These are phyloP conservation scores for Bryum argenteum DNA, from an alignment of 225 moss, liverwort and hornwort species.

Conservation along the genomic window DNA sequence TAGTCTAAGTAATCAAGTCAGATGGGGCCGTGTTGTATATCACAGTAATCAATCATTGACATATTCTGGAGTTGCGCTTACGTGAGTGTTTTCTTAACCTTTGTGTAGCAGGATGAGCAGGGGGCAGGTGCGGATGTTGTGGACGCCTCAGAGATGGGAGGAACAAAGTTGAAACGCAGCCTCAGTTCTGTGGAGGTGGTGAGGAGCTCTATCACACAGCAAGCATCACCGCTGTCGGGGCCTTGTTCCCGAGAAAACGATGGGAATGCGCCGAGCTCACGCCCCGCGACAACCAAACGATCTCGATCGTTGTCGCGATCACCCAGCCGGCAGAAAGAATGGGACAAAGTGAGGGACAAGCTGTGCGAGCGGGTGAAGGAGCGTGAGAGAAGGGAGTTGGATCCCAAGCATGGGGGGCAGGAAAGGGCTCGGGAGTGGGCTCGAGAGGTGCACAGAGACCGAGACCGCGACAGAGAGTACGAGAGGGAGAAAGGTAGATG, in stretches of 20 bases:
- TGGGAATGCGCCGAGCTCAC: slow-evolving; percentile 31
- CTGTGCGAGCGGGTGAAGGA: slow-evolving; percentile 47
- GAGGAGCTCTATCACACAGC: slow-evolving; percentile 31
- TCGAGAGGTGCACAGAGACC: slow-evolving; percentile 50
- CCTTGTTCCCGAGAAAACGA: slow-evolving; percentile 61
- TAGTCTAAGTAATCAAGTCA: not conserved
- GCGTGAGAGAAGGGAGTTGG: slow-evolving; percentile 48
- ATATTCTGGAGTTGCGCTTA: slow-evolving; percentile 8
- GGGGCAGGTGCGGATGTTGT: slow-evolving; percentile 38
- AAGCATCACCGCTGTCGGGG: slow-evolving; percentile 41
- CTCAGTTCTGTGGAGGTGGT: slow-evolving; percentile 37
- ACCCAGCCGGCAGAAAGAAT: slow-evolving; percentile 53
- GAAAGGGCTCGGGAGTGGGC: slow-evolving; percentile 45
- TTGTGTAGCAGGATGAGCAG: slow-evolving; percentile 38
- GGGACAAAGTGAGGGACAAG: slow-evolving; percentile 48
- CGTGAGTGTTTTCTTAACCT: not conserved
- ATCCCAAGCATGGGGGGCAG: slow-evolving; percentile 35
- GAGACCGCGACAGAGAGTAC: slow-evolving; percentile 52
- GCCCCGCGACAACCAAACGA: slow-evolving; percentile 38
- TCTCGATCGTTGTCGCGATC: slow-evolving; percentile 76
- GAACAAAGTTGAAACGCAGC: slow-evolving; percentile 40
- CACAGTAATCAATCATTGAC: not conserved
- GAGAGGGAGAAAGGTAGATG: slow-evolving; percentile 48
- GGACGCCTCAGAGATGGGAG: slow-evolving; percentile 40
- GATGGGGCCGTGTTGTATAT: not conserved